phyloP scores from a whole-genome alignment of 768 basidiomycete species.

The Mrakia blollopis region DNA sequence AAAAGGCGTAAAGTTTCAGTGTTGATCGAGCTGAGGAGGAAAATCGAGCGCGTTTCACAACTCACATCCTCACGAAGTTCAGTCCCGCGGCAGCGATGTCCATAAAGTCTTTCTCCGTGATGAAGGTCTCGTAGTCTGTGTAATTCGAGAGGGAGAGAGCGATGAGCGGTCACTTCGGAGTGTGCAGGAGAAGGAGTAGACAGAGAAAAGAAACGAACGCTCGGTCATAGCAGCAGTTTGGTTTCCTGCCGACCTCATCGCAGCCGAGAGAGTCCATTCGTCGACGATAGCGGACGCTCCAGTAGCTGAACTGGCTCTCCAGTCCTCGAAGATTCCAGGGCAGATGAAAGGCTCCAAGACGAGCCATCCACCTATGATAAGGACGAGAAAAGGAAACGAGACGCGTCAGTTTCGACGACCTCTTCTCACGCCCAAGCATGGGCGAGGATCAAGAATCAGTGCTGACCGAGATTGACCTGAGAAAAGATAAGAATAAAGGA shows the following conservation, averaged over 20 bases:
- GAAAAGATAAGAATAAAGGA: background rate
- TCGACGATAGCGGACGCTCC: slow-evolving; percentile 37
- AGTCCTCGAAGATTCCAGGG: slow-evolving; percentile 40
- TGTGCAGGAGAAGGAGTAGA: background rate
- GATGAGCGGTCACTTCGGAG: no score
- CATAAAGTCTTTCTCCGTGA: slow-evolving; percentile 60
- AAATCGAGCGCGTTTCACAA: background rate
- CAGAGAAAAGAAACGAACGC: slow-evolving; percentile 40
- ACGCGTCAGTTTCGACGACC: slow-evolving; percentile 12
- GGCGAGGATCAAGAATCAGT: no score
- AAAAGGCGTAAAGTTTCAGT: background rate
- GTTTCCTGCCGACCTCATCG: slow-evolving; percentile 55
- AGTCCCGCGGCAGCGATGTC: slow-evolving; percentile 88
- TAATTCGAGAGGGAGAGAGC: background rate
- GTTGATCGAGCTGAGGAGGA: background rate
- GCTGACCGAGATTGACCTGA: slow-evolving; percentile 27
- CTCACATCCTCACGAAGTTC: slow-evolving; percentile 58
- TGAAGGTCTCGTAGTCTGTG: slow-evolving; percentile 79
- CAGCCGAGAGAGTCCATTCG: slow-evolving; percentile 42
- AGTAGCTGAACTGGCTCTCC: slow-evolving; percentile 34
- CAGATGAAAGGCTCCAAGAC: slow-evolving; percentile 40
- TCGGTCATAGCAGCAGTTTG: slow-evolving; percentile 62
- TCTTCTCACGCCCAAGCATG: no score
- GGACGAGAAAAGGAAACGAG: background rate
- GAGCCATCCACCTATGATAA: slow-evolving; percentile 35